phyloP scores from a whole-genome alignment of 257 asterid genomes.

The Rubia yunnanensis region DNA sequence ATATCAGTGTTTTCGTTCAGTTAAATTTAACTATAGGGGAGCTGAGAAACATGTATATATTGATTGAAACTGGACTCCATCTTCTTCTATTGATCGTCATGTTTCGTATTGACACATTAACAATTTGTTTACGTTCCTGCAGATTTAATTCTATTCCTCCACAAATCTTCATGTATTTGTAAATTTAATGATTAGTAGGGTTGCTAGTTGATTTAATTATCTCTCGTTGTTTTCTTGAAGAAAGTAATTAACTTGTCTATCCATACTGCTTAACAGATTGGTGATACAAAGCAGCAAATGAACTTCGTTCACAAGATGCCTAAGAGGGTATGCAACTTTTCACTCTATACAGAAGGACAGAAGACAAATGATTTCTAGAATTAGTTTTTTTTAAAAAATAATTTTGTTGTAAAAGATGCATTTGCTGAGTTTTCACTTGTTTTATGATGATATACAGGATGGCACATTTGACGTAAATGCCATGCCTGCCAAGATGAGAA shows the following conservation, averaged over 20 bases:
- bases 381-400: neutral
- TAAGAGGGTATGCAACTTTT: conserved; percentile 48
- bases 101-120: neutral
- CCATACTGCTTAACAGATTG: conserved; percentile 40
- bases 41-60: too few relatives aligned
- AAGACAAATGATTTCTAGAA: neutral
- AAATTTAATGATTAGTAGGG: neutral
- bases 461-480: conserved; percentile 31
- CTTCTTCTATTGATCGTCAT: neutral
- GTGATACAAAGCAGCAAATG: conserved; percentile 47
- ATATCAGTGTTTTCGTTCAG: neutral
- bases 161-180: neutral
- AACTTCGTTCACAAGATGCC: conserved; percentile 67
- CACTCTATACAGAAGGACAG: neutral
- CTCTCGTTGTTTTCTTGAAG: neutral
- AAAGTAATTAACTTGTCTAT: neutral
- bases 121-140: neutral
- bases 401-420: neutral
- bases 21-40: neutral
- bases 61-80: neutral
- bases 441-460: conserved; percentile 39
- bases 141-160: neutral
- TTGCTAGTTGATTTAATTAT: neutral
- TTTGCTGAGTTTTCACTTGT: neutral
- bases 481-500: conserved; percentile 36